Percentiles rank a stretch among this genome's conserved stretches.
Evolutionary conservation across 192 early-diverging fungal species (phyloP).

Genomic region (Entomortierella beljakovae): DNA sequence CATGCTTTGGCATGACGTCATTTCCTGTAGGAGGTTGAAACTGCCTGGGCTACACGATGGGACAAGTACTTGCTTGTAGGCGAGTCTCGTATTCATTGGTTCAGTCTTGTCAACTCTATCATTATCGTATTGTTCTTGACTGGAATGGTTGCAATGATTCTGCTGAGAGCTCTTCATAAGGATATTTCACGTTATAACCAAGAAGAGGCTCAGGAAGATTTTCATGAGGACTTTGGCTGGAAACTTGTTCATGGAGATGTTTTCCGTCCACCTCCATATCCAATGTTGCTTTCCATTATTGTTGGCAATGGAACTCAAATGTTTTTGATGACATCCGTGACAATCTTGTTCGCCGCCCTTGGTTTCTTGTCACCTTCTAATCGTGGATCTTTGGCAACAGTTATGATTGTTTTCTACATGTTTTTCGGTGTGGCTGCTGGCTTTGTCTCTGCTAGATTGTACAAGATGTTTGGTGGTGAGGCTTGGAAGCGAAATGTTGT

Average conservation of each 20-base stretch:
- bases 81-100: slow-evolving; percentile 96
- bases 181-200: slow-evolving; percentile 95
- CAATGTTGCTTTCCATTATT: slow-evolving; percentile 81
- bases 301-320: slow-evolving; percentile 89
- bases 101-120: slow-evolving; percentile 93
- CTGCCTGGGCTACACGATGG: slow-evolving; percentile 88
- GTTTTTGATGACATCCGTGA: slow-evolving; percentile 77
- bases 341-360: slow-evolving; percentile 90
- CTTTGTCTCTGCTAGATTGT: slow-evolving; percentile 87
- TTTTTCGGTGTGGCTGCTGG: slow-evolving; percentile 90
- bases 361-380: slow-evolving; percentile 94
- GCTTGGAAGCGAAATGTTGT: slow-evolving; percentile 88
- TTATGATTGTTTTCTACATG: slow-evolving; percentile 95
- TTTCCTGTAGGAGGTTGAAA: slow-evolving; percentile 63
- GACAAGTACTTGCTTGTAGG: slow-evolving; percentile 86
- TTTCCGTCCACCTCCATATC: slow-evolving; percentile 88
- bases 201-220: slow-evolving; percentile 72
- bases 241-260: slow-evolving; percentile 98
- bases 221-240: slow-evolving; percentile 98
- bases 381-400: slow-evolving; percentile 92
- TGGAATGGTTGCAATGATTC: slow-evolving; percentile 91
- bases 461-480: slow-evolving; percentile 94
- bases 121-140: slow-evolving; percentile 93
- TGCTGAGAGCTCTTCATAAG: slow-evolving; percentile 88
- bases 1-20: not conserved